Conservation (phyloP, 75 land plant genomes). For the Selaginella moellendorffii region DNA sequence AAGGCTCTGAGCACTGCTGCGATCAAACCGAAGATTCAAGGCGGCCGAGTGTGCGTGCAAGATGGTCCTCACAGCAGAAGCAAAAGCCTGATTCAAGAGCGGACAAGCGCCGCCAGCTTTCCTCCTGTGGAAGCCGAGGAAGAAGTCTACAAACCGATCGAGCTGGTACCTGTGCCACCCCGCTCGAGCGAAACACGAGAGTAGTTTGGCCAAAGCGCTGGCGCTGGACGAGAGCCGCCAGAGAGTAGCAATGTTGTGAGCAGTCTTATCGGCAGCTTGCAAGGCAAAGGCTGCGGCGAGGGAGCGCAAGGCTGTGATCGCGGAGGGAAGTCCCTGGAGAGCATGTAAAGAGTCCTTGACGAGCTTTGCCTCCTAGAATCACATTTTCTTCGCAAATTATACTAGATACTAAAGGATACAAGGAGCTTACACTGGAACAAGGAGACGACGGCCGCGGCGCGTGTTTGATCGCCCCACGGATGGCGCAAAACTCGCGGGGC, state of each 20-base stretch:
- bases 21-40: slow-evolving; percentile 15
- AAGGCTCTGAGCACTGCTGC: slow-evolving; percentile 36
- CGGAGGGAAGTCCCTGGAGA: slow-evolving; percentile 55
- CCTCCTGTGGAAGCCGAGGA: slow-evolving; percentile 14
- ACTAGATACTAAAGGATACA: too few relatives aligned
- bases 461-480: too few relatives aligned
- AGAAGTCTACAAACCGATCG: slow-evolving; percentile 53
- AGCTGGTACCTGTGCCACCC: slow-evolving; percentile 52
- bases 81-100: slow-evolving; percentile 87
- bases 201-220: slow-evolving; percentile 52
- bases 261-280: slow-evolving; percentile 55
- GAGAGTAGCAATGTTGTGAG: slow-evolving; percentile 41
- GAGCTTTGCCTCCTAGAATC: slow-evolving; percentile 49
- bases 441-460: too few relatives aligned
- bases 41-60: slow-evolving; percentile 63
- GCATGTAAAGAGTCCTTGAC: slow-evolving; percentile 59
- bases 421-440: too few relatives aligned
- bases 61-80: slow-evolving; percentile 60
- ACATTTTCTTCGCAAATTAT: too few relatives aligned
- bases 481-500: too few relatives aligned
- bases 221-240: slow-evolving; percentile 68
- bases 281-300: slow-evolving; percentile 38
- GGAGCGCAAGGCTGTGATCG: slow-evolving; percentile 39
- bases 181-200: slow-evolving; percentile 36
- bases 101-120: background rate